A percentile compares a stretch with the other conserved stretches of the same genome.
phyloP scores from a whole-genome alignment of 768 basidiomycete genomes.

The Naganishia vaughanmartiniae region DNA sequence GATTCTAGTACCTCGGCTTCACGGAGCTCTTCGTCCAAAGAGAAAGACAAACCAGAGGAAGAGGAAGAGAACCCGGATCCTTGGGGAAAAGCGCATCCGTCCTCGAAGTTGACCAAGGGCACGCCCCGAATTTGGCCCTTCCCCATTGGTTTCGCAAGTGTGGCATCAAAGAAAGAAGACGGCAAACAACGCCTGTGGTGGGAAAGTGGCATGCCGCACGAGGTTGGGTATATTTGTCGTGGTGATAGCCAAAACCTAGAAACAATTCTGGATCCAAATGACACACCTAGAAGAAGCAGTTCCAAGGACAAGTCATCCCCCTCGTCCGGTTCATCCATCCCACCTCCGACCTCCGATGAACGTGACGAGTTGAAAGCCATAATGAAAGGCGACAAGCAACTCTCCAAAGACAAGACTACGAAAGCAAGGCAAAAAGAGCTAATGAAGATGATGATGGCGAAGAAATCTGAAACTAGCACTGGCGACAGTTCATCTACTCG shows the following conservation, averaged over 20 bases:
- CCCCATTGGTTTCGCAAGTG: conserved; percentile 20
- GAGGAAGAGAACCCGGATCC: conserved; percentile 24
- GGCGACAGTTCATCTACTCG: background rate
- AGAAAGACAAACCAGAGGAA: background rate
- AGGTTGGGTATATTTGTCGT: conserved; percentile 16
- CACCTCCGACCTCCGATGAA: conserved; percentile 1
- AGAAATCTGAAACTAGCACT: background rate
- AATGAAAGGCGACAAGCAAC: conserved; percentile 10
- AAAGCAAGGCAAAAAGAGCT: conserved; percentile 12
- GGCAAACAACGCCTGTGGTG: conserved; percentile 26
- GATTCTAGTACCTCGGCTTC: background rate
- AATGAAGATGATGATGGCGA: conserved; percentile 18
- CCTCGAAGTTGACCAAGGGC: conserved; percentile 5
- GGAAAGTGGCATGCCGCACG: conserved; percentile 24
- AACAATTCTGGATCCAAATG: background rate
- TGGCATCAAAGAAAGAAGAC: background rate
- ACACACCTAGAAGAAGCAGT: background rate
- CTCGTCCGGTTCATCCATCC: background rate
- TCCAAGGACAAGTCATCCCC: background rate
- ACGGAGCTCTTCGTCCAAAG: conserved; percentile 4
- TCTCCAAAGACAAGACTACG: conserved; percentile 12
- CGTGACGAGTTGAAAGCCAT: conserved; percentile 6
- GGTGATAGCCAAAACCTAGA: background rate
- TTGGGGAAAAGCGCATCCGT: conserved; percentile 27
- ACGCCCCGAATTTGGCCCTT: conserved; percentile 25